These are phyloP conservation scores for Leishmania tarentolae DNA, from an alignment of 208 protist species.

Conservation along the genomic window DNA sequence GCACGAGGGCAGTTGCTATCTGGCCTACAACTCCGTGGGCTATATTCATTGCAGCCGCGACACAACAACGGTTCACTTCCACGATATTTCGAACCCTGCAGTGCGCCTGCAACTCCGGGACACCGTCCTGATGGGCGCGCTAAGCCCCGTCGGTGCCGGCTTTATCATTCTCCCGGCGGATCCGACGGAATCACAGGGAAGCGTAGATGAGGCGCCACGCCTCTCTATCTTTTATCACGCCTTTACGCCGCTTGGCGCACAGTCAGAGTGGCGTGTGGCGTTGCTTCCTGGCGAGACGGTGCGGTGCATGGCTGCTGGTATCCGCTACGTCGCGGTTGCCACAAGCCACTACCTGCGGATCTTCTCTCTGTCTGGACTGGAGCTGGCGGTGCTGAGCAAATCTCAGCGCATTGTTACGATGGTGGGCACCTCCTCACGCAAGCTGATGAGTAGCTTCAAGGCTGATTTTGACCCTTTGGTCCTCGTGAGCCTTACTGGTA, in stretches of 20 bases:
- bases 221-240: conserved; percentile 76
- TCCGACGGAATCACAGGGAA: conserved; percentile 32
- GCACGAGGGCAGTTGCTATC: conserved; percentile 74
- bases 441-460: conserved; percentile 56
- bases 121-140: conserved; percentile 69
- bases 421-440: conserved; percentile 71
- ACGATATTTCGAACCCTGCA: conserved; percentile 73
- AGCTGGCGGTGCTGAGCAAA: conserved; percentile 81
- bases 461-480: conserved; percentile 79
- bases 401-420: conserved; percentile 82
- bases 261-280: conserved; percentile 79
- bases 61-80: conserved; percentile 77
- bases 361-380: conserved; percentile 81
- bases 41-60: conserved; percentile 72
- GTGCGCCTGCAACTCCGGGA: conserved; percentile 67
- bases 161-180: conserved; percentile 57
- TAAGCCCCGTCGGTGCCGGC: conserved; percentile 76
- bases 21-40: conserved; percentile 87
- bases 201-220: conserved; percentile 47
- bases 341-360: conserved; percentile 82
- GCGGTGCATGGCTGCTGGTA: conserved; percentile 74
- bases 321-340: conserved; percentile 75
- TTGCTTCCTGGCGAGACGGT: conserved; percentile 76
- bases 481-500: conserved; percentile 53
- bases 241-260: conserved; percentile 75